Evolutionary conservation across 1,139 yeast genomes (phyloP).

Genomic region (Pichia sp.): DNA sequence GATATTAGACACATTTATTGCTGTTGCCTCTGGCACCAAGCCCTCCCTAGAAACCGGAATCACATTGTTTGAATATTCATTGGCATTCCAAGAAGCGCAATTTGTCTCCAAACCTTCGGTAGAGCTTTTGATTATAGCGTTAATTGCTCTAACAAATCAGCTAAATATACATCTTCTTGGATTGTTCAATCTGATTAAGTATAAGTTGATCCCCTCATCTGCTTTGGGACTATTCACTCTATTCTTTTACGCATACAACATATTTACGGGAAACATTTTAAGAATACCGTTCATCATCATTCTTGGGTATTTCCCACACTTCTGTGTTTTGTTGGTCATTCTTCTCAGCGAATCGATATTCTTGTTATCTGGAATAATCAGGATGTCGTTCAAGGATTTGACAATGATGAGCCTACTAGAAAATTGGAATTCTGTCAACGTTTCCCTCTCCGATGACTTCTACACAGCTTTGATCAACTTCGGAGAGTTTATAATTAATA

Average conservation of each 20-base stretch:
- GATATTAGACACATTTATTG: constrained; percentile 65
- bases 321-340: constrained; percentile 48
- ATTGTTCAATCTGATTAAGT: constrained; percentile 46
- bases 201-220: constrained; percentile 60
- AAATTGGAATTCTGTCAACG: constrained; percentile 38
- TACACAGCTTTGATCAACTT: constrained; percentile 56
- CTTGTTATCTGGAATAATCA: constrained; percentile 53
- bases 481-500: constrained; percentile 61
- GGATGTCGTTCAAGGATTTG: constrained; percentile 49
- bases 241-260: constrained; percentile 29
- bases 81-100: constrained; percentile 65
- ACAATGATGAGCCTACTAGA: constrained; percentile 47
- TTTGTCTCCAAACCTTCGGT: constrained; percentile 40
- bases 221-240: constrained; percentile 51
- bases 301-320: constrained; percentile 59
- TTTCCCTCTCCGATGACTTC: constrained; percentile 56
- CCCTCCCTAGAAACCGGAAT: constrained; percentile 67
- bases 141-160: constrained; percentile 54
- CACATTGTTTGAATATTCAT: constrained; percentile 68
- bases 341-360: constrained; percentile 50
- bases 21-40: constrained; percentile 54
- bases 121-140: constrained; percentile 49
- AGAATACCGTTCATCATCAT: constrained; percentile 54
- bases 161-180: constrained; percentile 57
- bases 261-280: constrained; percentile 37